Base-by-base conservation (phyloP, 2,329 filamentous ascomycete genomes). In the Aureobasidium mangrovei region DNA sequence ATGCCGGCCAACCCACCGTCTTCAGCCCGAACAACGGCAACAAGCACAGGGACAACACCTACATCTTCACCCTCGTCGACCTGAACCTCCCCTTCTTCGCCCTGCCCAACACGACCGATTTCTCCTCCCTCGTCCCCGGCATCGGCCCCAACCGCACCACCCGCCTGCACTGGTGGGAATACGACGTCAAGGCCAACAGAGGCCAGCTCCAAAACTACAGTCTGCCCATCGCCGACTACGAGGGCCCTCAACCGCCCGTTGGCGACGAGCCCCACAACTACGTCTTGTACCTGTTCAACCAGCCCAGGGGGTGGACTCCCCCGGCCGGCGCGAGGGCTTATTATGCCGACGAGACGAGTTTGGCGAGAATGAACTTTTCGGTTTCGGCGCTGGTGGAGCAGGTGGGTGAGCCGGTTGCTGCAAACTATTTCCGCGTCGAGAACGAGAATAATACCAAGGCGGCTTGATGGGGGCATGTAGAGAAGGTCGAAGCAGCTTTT, bases 161-260 rank as follows among this genome's bases (percentile, higher is more conserved):
- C 1, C 60, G 63, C 4, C 60, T 66, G 4, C 64, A 67, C 57
- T 67, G 63, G 64, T 60, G 61, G 40, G 63, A 65, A 49, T 59
- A 60, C 7, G 57, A 61, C 39, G 62, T 63, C 12, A 56, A 53
- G 48, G 6, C 40, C 35, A 2, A 48, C 10, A 57, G 59, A 38
- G 61, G 57, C 7, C 52, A 35, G 1, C 58, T 64, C 6, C 28
- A 58, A 4, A 60, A 57, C 40, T 52, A 47, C 44, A 59, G 57
- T 12, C 24, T 53, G 2, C 53, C 63, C 0, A 32, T 64, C 4
- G 62, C 64, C 3, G 54, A 51, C 10, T 65, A 67, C 41, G 57
- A 58, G 6, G 58, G 59, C 10, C 63, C 63, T 2, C 53, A 54
- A 44, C 64, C 64, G 2, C 60, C 60, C 3, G 36, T 58, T 10